Evolutionary conservation across 352 stramenopile genomes (phyloP).

Genomic region (Phytophthora nicotianae): DNA sequence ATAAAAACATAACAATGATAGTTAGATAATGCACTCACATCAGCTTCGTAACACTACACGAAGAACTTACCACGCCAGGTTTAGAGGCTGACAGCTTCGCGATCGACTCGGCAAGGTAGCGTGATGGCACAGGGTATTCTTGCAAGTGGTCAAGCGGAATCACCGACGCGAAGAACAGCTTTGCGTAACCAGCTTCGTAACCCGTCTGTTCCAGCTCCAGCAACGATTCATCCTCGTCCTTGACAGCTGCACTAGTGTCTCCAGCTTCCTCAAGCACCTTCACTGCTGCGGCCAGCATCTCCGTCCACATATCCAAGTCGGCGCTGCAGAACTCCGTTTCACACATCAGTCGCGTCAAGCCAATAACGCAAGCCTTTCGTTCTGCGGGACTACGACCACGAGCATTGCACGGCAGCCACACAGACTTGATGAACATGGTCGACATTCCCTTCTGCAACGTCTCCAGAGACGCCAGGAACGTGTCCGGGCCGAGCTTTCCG

Average conservation of each 20-base stretch:
- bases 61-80: slow-evolving; percentile 65
- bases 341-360: slow-evolving; percentile 73
- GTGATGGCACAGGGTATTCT: slow-evolving; percentile 66
- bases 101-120: slow-evolving; percentile 72
- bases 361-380: slow-evolving; percentile 73
- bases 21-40: slow-evolving; percentile 12
- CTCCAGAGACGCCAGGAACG: slow-evolving; percentile 85
- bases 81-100: slow-evolving; percentile 68
- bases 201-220: slow-evolving; percentile 81
- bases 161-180: slow-evolving; percentile 92
- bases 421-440: slow-evolving; percentile 89
- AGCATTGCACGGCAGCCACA: slow-evolving; percentile 88
- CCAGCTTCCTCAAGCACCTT: slow-evolving; percentile 73
- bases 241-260: slow-evolving; percentile 53
- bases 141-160: slow-evolving; percentile 86
- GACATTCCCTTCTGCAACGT: slow-evolving; percentile 91
- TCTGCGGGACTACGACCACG: slow-evolving; percentile 67
- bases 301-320: slow-evolving; percentile 59
- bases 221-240: slow-evolving; percentile 84
- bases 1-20: slow-evolving; percentile 19
- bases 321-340: slow-evolving; percentile 70
- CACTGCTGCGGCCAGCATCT: slow-evolving; percentile 49
- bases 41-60: not conserved
- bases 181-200: slow-evolving; percentile 95
- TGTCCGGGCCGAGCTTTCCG: slow-evolving; percentile 86